Base-by-base conservation (phyloP, 148 eudicot genomes). In the Camellia granthamiana region DNA sequence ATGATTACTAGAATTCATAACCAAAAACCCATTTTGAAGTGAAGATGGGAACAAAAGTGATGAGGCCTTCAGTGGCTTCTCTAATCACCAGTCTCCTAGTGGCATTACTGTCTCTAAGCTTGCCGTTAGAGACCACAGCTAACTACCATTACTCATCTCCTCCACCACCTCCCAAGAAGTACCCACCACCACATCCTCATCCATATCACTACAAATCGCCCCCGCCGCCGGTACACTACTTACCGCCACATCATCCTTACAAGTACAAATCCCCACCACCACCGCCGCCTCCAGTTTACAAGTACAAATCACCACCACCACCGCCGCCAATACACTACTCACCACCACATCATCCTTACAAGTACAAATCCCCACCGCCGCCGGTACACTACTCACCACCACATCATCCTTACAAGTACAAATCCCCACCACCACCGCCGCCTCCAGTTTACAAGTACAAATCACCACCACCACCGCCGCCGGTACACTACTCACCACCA, bases 341-440 rank as follows among this genome's bases (percentile, higher is more conserved):
- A 23, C 30, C 30, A 23, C 30, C 30, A 23, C 30, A 0, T 0
- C 30, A 23, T 23, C 30, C 30, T 0, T 23, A 23, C 0, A 23
- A 23, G 0, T 23, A 23, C 30, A 23, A 23, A 23, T 23, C 30
- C 0, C 30, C 30, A 23, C 30, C 14, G 38, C 38, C 38, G 1
- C 84, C 79, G 0, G 65, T 75, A 2, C 19, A 70, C 73, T 21
- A 74, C 7, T 49, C 67, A 41, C 67, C 83, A 43, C 83, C 83
- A 44, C 43, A 44, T 7, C 30, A 30, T 63, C 67, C 67, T 21
- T 41, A 38, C 23, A 19, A 64, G 2, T 41, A 21, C 38, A 30
- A 30, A 30, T 30, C 38, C 1, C 38, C 38, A 30, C 38, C 38
- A 30, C 38, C 38, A 30, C 38, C 38, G 30, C 30, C 30, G 30